Conservation (phyloP, 192 early-diverging fungal genomes). For the Linnemannia zychae region DNA sequence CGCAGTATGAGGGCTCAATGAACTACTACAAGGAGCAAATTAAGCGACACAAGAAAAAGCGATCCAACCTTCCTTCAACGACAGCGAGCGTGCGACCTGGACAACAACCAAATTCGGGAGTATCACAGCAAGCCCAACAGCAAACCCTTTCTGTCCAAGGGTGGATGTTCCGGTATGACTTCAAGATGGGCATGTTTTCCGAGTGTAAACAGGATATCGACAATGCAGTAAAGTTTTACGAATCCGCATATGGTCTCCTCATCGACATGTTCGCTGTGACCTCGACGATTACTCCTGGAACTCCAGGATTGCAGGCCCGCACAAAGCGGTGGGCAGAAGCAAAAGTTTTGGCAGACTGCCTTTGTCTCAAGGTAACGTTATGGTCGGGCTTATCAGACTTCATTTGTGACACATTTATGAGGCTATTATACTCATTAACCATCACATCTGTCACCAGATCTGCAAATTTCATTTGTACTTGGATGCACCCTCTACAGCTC, state of each 20-base stretch:
- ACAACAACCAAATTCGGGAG: slow-evolving; percentile 29
- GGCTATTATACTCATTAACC: background rate
- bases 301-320: slow-evolving; percentile 60
- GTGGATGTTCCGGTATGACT: slow-evolving; percentile 88
- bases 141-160: slow-evolving; percentile 68
- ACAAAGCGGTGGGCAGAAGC: slow-evolving; percentile 81
- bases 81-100: slow-evolving; percentile 39
- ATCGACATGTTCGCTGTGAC: slow-evolving; percentile 74
- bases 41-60: slow-evolving; percentile 81
- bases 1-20: slow-evolving; percentile 76
- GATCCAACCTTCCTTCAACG: slow-evolving; percentile 68
- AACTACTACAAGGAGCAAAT: slow-evolving; percentile 84
- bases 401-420: background rate
- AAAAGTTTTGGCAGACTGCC: slow-evolving; percentile 75
- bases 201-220: slow-evolving; percentile 77
- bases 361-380: slow-evolving; percentile 78
- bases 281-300: slow-evolving; percentile 60
- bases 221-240: slow-evolving; percentile 72
- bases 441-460: slow-evolving; percentile 66
- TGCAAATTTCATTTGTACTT: slow-evolving; percentile 81
- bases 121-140: slow-evolving; percentile 18
- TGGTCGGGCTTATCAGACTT: background rate
- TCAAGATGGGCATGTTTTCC: slow-evolving; percentile 74
- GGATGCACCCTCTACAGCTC: slow-evolving; percentile 74
- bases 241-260: slow-evolving; percentile 75